These are phyloP conservation scores for Grosmannia huntii DNA, from an alignment of 2,329 filamentous ascomycete genomes.

Conservation along the genomic window DNA sequence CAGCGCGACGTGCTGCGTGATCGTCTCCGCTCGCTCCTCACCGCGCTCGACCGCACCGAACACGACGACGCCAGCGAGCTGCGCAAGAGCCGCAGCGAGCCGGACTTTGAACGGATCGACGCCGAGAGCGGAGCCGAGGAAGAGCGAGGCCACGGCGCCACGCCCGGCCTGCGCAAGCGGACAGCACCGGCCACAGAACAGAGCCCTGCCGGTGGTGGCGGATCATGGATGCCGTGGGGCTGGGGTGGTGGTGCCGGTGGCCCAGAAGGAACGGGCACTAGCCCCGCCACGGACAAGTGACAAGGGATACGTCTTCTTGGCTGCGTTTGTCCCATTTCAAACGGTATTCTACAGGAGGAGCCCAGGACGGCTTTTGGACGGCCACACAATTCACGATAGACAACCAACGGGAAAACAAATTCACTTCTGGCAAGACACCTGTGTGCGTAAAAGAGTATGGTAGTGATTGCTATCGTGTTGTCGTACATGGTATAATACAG, in stretches of 20 bases:
- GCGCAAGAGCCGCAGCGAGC: slow-evolving; percentile 73
- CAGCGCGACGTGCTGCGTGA: slow-evolving; percentile 76
- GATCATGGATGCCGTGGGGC: slow-evolving; percentile 36
- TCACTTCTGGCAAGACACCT: no score
- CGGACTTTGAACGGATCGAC: slow-evolving; percentile 77
- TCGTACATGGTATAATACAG: neutral
- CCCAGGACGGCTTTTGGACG: no score
- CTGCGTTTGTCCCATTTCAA: no score
- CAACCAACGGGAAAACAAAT: no score
- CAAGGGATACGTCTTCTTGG: no score
- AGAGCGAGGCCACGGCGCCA: slow-evolving; percentile 14
- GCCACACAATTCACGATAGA: no score
- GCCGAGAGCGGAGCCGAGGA: slow-evolving; percentile 54
- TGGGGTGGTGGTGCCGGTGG: slow-evolving; percentile 21
- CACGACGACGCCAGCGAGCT: slow-evolving; percentile 35
- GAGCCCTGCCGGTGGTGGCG: slow-evolving; percentile 13
- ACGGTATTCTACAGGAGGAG: no score
- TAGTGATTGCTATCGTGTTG: neutral
- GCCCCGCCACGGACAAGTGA: slow-evolving; percentile 26
- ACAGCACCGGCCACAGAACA: neutral
- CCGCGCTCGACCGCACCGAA: slow-evolving; percentile 53
- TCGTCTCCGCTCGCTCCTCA: slow-evolving; percentile 58
- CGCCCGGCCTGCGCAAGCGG: slow-evolving; percentile 12
- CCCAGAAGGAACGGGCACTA: slow-evolving; percentile 20
- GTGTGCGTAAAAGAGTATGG: neutral